These are phyloP conservation scores for Prunus fruticosa DNA, from an alignment of 306 rosid species.

Conservation along the genomic window DNA sequence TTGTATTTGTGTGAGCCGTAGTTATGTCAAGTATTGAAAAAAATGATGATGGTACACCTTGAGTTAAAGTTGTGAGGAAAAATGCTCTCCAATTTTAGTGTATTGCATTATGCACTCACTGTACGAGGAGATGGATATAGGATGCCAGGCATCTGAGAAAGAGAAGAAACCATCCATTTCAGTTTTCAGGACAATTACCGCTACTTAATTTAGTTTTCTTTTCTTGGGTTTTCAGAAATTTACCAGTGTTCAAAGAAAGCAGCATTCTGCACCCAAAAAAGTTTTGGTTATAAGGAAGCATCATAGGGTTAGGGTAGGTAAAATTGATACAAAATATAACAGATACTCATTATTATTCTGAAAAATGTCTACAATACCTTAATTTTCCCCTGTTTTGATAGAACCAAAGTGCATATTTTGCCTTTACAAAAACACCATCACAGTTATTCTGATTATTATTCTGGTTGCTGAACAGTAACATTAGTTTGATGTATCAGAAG, in stretches of 20 bases:
- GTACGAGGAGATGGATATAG: neutral
- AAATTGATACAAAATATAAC: too few relatives aligned
- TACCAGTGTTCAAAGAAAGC: neutral
- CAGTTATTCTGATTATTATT: too few relatives aligned
- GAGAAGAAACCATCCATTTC: neutral
- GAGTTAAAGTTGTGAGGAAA: too few relatives aligned
- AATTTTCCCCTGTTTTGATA: neutral
- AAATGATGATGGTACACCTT: too few relatives aligned
- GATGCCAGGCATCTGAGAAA: neutral
- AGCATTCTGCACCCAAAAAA: neutral
- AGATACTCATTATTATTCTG: neutral
- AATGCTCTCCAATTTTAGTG: too few relatives aligned
- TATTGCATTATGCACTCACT: too few relatives aligned
- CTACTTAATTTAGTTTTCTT: neutral
- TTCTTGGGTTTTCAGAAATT: neutral
- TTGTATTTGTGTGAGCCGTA: too few relatives aligned
- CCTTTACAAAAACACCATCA: too few relatives aligned
- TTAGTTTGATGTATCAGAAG: too few relatives aligned
- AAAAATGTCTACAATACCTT: neutral
- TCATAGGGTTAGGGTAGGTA: neutral
- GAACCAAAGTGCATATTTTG: too few relatives aligned
- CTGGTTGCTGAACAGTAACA: too few relatives aligned
- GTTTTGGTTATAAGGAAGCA: neutral
- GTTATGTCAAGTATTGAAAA: too few relatives aligned
- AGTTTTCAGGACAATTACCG: neutral